Conservation (phyloP, 257 asterid genomes). For the Avicennia marina region DNA sequence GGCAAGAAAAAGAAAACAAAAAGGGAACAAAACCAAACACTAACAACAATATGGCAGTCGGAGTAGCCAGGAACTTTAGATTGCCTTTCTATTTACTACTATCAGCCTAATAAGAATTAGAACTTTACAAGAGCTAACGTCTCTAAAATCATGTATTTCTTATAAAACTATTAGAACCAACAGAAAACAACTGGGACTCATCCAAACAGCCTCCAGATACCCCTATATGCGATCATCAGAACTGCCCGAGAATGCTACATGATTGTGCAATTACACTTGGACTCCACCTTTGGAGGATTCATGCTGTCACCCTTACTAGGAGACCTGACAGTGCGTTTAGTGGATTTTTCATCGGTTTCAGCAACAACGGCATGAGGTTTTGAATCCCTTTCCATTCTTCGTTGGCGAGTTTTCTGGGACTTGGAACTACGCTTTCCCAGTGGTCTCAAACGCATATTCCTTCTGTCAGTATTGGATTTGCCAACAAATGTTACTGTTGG, state of each 20-base stretch:
- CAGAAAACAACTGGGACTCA: constrained; percentile 25
- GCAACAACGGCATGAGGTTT: constrained; percentile 32
- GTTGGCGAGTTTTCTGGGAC: constrained; percentile 62
- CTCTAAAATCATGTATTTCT: constrained; percentile 22
- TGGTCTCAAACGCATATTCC: constrained; percentile 45
- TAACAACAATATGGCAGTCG: constrained; percentile 43
- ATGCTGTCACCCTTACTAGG: constrained; percentile 44
- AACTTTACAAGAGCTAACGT: constrained; percentile 65
- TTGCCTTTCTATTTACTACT: constrained; percentile 25
- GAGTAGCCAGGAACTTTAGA: no score
- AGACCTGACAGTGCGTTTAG: constrained; percentile 41
- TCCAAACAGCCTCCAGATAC: no score
- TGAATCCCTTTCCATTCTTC: constrained; percentile 38
- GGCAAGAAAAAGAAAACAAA: no score
- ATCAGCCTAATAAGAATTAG: constrained; percentile 49
- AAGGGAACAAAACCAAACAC: not conserved
- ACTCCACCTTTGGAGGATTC: constrained; percentile 84
- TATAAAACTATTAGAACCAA: constrained; percentile 47
- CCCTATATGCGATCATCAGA: no score
- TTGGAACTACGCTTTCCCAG: constrained; percentile 45
- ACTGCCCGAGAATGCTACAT: constrained; percentile 48
- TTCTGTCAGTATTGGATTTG: constrained; percentile 47
- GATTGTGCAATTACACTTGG: constrained; percentile 90
- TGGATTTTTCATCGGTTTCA: constrained; percentile 34
- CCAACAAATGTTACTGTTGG: constrained; percentile 46